Percentiles rank a stretch among this genome's conserved stretches.
These are phyloP conservation scores for Trebouxia sp. DNA, from an alignment of 139 green algal genomes.

Conservation along the genomic window DNA sequence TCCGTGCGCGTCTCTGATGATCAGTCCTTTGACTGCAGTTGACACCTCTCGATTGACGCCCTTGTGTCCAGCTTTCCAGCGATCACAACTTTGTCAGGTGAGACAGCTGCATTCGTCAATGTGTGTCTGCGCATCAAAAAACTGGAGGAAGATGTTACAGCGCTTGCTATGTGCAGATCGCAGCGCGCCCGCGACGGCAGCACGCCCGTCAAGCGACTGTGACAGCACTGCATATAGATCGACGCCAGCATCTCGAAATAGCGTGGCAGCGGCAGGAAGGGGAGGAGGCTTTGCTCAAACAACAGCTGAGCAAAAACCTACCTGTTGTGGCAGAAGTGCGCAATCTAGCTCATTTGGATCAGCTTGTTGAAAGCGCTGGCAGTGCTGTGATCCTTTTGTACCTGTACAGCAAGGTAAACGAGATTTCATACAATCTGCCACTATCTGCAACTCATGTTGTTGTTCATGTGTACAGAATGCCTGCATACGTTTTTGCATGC, in stretches of 20 bases:
- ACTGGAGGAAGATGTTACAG: not conserved
- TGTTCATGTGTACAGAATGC: too few relatives aligned
- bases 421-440: too few relatives aligned
- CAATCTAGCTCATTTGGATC: slow-evolving; percentile 30
- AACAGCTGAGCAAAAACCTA: not conserved
- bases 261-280: slow-evolving; percentile 24
- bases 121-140: not conserved
- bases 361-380: slow-evolving; percentile 11
- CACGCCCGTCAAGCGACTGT: not conserved
- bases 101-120: not conserved
- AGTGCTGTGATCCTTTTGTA: slow-evolving; percentile 26
- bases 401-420: slow-evolving; percentile 39
- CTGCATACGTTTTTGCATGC: not conserved
- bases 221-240: slow-evolving; percentile 30
- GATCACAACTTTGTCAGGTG: not conserved
- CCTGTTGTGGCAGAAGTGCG: slow-evolving; percentile 25
- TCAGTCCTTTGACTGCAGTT: too few relatives aligned
- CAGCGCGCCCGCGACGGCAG: not conserved
- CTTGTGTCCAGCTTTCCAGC: too few relatives aligned
- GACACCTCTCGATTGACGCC: too few relatives aligned
- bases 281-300: not conserved
- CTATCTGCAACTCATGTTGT: too few relatives aligned
- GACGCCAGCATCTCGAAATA: slow-evolving; percentile 26
- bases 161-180: not conserved
- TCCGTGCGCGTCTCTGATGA: too few relatives aligned